Evolutionary conservation across 495 filamentous ascomycete genomes (phyloP), one percentile per base, ranked within the genome.

Genomic region (Penicillium nucicola): DNA sequence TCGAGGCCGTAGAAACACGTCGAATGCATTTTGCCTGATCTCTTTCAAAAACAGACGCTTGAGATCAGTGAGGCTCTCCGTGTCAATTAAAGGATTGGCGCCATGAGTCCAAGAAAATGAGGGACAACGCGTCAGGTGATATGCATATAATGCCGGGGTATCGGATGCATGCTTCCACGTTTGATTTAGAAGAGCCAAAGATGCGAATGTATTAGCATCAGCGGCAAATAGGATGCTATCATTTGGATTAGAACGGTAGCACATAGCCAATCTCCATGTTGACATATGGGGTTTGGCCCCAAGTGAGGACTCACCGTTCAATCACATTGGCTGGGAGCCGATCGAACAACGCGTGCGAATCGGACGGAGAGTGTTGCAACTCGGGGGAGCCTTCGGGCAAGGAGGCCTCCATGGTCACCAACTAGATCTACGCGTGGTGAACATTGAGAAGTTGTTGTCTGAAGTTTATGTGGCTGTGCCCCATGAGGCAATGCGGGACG

Each of bases 201-300:
- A 93, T 19, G 89, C 87, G 66, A 95, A 95, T 34, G 82, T 82
- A 67, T 89, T 85, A 43, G 89, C 80, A 56, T 89, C 88, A 34
- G 80, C 82, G 34, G 79, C 72, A 65, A 84, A 83, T 34, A 95
- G 81, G 56, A 92, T 92, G 58, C 89, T 95, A 61, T 23, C 13
- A 13, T 40, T 15, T 33, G 28, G 23, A 37, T 48, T 20, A 40
- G 46, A 34, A 40, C 22, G 31, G 15, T 23, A 43, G 31, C 1
- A 42, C 28, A 35, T 41, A 23, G 18, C 23, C 39, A 23, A 15
- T 28, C 4, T 10, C 31, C 37, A 32, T 37, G 15, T 23, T 13
- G 25, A 5, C 19, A 31, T 32, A 32, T 22, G 25, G 23, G 25
- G 6, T 4, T 33, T 8, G 19, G 30, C 25, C 19, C 42, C 45